These are phyloP conservation scores for Gardenia jasminoides DNA, from an alignment of 257 asterid species.

Conservation along the genomic window DNA sequence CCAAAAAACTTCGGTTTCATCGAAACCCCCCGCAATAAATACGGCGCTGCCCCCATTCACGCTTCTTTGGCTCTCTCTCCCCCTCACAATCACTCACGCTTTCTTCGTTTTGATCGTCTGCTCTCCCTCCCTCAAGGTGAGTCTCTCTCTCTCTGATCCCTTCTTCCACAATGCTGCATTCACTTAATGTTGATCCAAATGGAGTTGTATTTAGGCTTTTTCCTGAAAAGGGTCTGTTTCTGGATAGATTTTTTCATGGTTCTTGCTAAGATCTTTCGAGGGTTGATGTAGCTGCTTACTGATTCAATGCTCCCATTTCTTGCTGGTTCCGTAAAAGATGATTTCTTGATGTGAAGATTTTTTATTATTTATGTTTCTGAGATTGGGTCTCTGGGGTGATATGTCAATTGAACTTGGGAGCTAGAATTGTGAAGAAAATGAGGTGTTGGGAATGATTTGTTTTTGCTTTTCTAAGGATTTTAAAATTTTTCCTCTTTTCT, in stretches of 20 bases:
- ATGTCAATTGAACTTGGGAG: not conserved
- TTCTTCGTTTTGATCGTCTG: conserved; percentile 2
- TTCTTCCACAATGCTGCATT: conserved; percentile 7
- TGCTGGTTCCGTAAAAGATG: not conserved
- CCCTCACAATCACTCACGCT: not conserved
- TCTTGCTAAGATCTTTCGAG: conserved; percentile 8
- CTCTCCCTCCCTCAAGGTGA: conserved; percentile 5
- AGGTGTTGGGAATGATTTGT: not conserved
- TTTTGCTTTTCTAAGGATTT: not conserved
- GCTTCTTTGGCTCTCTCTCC: conserved; percentile 9
- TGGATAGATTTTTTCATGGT: not conserved
- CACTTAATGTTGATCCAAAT: not conserved
- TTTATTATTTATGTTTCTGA: not conserved
- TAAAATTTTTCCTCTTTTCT: not conserved
- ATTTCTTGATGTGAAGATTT: not conserved
- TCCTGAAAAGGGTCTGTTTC: not conserved
- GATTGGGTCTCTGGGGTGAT: not conserved
- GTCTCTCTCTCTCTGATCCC: not conserved
- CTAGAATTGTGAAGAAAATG: not conserved
- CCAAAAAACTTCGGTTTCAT: conserved; percentile 53
- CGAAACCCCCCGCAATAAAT: conserved; percentile 40
- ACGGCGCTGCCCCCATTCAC: not conserved
- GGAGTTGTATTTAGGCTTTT: not conserved
- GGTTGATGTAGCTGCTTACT: not conserved
- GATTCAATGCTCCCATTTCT: not conserved